Percentiles rank a stretch among this genome's conserved stretches.
phyloP scores from a whole-genome alignment of 345 rosid genomes.

The Theobroma cacao region DNA sequence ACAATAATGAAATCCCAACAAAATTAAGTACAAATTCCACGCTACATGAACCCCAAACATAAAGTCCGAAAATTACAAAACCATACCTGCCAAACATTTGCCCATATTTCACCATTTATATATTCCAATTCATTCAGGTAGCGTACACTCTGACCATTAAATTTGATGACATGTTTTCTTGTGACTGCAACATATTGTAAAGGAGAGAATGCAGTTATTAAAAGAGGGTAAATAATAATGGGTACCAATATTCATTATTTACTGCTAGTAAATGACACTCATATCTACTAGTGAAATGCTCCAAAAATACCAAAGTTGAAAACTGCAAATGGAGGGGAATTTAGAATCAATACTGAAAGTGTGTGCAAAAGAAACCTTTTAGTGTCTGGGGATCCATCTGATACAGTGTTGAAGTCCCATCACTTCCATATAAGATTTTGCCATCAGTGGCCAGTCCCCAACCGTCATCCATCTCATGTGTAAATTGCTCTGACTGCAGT shows the following conservation, averaged over 20 bases:
- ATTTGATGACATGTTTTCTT: slow-evolving; percentile 46
- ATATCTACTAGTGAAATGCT: neutral
- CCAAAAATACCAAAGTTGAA: neutral
- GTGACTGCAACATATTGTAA: slow-evolving; percentile 42
- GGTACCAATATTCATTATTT: neutral
- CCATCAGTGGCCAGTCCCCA: slow-evolving; percentile 99
- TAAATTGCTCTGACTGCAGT: slow-evolving; percentile 64
- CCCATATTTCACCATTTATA: slow-evolving; percentile 92
- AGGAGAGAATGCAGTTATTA: neutral
- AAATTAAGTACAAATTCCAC: neutral
- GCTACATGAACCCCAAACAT: neutral
- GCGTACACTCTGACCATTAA: slow-evolving; percentile 53
- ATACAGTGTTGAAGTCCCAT: slow-evolving; percentile 85
- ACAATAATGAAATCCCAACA: too few relatives aligned
- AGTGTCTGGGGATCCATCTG: slow-evolving; percentile 66
- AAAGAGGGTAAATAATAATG: neutral
- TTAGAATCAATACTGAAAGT: slow-evolving; percentile 13
- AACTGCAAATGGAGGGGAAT: neutral
- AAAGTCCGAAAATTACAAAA: slow-evolving; percentile 8
- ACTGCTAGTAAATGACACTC: neutral
- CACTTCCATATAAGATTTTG: slow-evolving; percentile 74
- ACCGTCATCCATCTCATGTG: slow-evolving; percentile 88
- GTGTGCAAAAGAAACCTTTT: slow-evolving; percentile 45
- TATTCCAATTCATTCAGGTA: slow-evolving; percentile 88
- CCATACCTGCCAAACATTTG: slow-evolving; percentile 85